Base-by-base conservation (phyloP, 2,329 filamentous ascomycete genomes). In the Penicillium occitanis region DNA sequence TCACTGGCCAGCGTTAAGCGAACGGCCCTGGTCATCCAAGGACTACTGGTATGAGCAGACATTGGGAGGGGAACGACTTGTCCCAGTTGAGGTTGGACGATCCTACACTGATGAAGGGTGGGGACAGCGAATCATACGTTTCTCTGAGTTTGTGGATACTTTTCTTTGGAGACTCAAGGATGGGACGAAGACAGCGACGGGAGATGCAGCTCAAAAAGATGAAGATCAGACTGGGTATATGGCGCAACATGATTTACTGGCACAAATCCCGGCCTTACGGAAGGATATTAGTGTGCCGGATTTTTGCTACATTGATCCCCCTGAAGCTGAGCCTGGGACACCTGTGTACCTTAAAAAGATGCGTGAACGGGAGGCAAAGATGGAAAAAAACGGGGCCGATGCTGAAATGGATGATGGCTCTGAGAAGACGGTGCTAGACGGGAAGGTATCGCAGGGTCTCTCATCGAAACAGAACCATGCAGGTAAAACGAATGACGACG, bases 71-170 rank as follows among this genome's bases (percentile, higher is more conserved):
- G 83, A 88, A 37, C 85, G 95, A 11, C 84, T 97, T 0, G 91
- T 98, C 0, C 94, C 94, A 0, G 86, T 97, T 2, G 93, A 98
- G 76, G 78, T 95, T 1, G 94, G 95, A 0, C 83, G 91, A 57
- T 95, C 90, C 73, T 99, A 98, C 74, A 93, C 92, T 1, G 92
- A 97, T 69, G 85, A 87, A 22, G 89, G 84, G 25, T 97, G 94
- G 93, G 88, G 89, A 0, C 94, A 98, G 77, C 86, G 88, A 64
- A 87, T 98, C 30, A 85, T 96, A 59, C 82, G 86, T 0, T 96
- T 98, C 71, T 79, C 81, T 5, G 81, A 89, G 0, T 96, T 97
- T 70, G 80, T 97, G 58, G 70, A 81, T 5, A 76, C 76, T 0
- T 88, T 91, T 73, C 84, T 96, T 67, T 76, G 69, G 74, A 72